Percentiles rank a stretch among this genome's conserved stretches.
Evolutionary conservation across 371 early-diverging fungal species (phyloP).

Genomic region (Gilbertella persicaria): DNA sequence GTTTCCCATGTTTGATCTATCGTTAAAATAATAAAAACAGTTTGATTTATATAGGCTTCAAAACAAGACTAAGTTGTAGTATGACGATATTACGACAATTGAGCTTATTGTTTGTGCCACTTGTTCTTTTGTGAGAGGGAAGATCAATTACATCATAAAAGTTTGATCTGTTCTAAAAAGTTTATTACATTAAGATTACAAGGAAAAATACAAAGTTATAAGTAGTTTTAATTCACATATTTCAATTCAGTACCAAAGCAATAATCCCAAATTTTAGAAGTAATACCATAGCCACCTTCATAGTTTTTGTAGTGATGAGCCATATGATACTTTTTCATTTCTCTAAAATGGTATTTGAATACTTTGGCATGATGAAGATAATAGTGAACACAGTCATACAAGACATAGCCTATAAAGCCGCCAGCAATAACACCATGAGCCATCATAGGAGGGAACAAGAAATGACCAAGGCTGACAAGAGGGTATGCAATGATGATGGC

Average conservation of each 20-base stretch:
- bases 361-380: constrained; percentile 93
- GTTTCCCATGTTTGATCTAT: neutral
- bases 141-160: no score
- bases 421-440: constrained; percentile 76
- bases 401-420: constrained; percentile 81
- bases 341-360: constrained; percentile 66
- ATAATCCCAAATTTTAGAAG: constrained; percentile 90
- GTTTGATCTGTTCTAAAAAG: no score
- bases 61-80: no score
- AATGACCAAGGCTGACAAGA: constrained; percentile 54
- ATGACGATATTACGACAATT: no score
- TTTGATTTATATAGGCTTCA: no score
- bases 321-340: constrained; percentile 93
- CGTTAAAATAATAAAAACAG: no score
- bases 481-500: constrained; percentile 66
- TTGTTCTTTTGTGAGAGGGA: no score
- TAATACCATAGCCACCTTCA: constrained; percentile 90
- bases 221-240: constrained; percentile 1
- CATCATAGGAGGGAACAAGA: constrained; percentile 51
- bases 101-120: no score
- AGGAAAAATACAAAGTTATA: no score
- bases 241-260: constrained; percentile 71
- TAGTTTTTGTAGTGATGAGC: constrained; percentile 94
- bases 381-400: constrained; percentile 92
- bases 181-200: no score